phyloP scores from a whole-genome alignment of 306 rosid genomes.

The Argentina anserina region DNA sequence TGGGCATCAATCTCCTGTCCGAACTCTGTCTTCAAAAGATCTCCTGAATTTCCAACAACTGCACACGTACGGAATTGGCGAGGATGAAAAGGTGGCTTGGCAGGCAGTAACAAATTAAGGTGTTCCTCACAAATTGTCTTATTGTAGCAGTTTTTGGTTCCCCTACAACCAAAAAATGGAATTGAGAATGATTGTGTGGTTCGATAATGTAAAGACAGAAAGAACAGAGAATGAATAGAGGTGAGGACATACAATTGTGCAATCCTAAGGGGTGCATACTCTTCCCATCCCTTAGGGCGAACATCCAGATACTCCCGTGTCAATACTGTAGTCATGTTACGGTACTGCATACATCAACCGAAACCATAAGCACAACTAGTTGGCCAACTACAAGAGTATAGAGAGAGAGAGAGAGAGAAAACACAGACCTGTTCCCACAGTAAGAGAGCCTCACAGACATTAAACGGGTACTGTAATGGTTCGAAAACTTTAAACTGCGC shows the following conservation, averaged over 20 bases:
- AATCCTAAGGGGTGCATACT: constrained; percentile 83
- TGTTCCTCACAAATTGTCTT: constrained; percentile 84
- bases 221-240: constrained; percentile 10
- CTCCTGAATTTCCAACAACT: constrained; percentile 98
- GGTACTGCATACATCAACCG: constrained; percentile 55
- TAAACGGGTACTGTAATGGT: constrained; percentile 74
- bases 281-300: constrained; percentile 89
- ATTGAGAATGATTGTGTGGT: constrained; percentile 2
- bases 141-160: constrained; percentile 68
- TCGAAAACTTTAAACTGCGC: constrained; percentile 79
- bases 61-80: constrained; percentile 79
- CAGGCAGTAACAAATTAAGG: constrained; percentile 76
- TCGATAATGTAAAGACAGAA: constrained; percentile 7
- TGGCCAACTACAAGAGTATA: constrained; percentile 9
- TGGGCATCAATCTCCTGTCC: constrained; percentile 89
- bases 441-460: constrained; percentile 74
- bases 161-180: constrained; percentile 44
- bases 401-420: constrained; percentile 1
- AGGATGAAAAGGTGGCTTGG: constrained; percentile 88
- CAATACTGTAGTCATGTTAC: constrained; percentile 92
- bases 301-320: constrained; percentile 88
- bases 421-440: constrained; percentile 90
- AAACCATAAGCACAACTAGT: constrained; percentile 29
- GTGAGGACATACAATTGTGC: constrained; percentile 69
- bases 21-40: constrained; percentile 78